These are phyloP conservation scores for Botrytis aclada DNA, from an alignment of 2,329 filamentous ascomycete genomes.

Conservation along the genomic window DNA sequence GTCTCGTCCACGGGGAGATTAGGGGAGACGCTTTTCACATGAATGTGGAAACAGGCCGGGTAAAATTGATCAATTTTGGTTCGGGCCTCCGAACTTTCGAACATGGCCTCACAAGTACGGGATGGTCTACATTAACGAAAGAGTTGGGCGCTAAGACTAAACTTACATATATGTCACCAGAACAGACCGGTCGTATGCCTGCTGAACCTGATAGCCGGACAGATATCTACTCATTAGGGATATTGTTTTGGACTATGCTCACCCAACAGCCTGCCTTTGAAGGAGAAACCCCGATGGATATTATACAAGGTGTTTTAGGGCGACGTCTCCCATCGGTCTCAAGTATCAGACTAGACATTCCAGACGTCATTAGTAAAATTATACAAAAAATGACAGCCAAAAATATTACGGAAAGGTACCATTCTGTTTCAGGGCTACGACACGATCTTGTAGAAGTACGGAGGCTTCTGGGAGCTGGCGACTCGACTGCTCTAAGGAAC, in stretches of 20 bases:
- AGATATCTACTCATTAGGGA: slow-evolving; percentile 88
- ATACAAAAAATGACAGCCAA: slow-evolving; percentile 93
- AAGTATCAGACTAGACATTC: slow-evolving; percentile 74
- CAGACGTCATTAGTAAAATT: slow-evolving; percentile 75
- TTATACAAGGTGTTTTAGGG: slow-evolving; percentile 84
- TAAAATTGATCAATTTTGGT: slow-evolving; percentile 81
- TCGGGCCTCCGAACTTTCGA: slow-evolving; percentile 86
- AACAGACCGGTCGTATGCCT: slow-evolving; percentile 90
- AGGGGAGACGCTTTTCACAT: slow-evolving; percentile 90
- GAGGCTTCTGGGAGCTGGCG: slow-evolving; percentile 70
- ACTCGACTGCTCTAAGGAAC: slow-evolving; percentile 65
- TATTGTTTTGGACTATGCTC: slow-evolving; percentile 83
- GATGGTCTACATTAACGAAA: slow-evolving; percentile 79
- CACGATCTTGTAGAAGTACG: slow-evolving; percentile 75
- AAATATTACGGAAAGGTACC: slow-evolving; percentile 81
- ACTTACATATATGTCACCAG: slow-evolving; percentile 86
- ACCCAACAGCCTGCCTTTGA: slow-evolving; percentile 78
- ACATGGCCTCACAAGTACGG: slow-evolving; percentile 79
- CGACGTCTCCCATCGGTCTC: slow-evolving; percentile 76
- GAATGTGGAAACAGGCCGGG: slow-evolving; percentile 64
- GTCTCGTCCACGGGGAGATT: slow-evolving; percentile 81
- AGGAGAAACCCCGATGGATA: slow-evolving; percentile 77
- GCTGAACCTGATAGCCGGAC: slow-evolving; percentile 89
- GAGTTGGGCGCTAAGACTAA: slow-evolving; percentile 87
- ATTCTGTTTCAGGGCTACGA: slow-evolving; percentile 82